Evolutionary conservation across 2,329 filamentous ascomycete species (phyloP), one percentile per base, ranked within the genome.

Genomic region (Phyllosticta capitalensis): DNA sequence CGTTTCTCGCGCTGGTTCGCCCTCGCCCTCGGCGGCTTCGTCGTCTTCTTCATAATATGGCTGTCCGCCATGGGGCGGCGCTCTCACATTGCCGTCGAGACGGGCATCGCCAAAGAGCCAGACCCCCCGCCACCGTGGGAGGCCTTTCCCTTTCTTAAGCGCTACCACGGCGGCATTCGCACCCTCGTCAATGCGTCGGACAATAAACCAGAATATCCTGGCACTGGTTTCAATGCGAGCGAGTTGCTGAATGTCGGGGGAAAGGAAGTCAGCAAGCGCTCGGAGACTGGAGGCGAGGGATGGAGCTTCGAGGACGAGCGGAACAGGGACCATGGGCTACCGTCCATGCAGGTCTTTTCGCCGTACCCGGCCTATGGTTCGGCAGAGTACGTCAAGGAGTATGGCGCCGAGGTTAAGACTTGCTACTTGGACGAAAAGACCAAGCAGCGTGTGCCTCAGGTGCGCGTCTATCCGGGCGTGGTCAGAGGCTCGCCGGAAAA

Each of bases 121-220:
- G 73, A 82, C 0, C 82, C 84, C 20, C 88, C 89, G 12, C 83
- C 85, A 0, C 74, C 82, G n/a, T 97, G 92, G 91, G 89, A 95
- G 70, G 83, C 81, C 9, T 97, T 95, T 69, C 84, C 85, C 0
- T 95, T 96, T 67, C 73, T 99, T 62, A 87, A 86, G 62, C 82
- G 92, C 63, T 99, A 96, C 71, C 94, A 96, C 71, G 92, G 91
- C 14, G 94, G 94, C 0, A 81, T 99, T 61, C 81, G 86, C 64
- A 87, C 82, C 0, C 69, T 99, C 62, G 83, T 89, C 0, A 74
- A 83, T 0, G 75, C 84, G 24, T 72, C 79, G 14, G 78, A 89
- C 54, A 92, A 92, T 64, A 77, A 80, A 9, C 87, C 92, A 0
- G 89, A 97, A 68, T 97, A 95, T 69, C 92, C 94, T 1, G 79